Evolutionary conservation across 768 basidiomycete genomes (phyloP), one percentile per base, ranked within the genome.

Genomic region (Pleurotus djamor): DNA sequence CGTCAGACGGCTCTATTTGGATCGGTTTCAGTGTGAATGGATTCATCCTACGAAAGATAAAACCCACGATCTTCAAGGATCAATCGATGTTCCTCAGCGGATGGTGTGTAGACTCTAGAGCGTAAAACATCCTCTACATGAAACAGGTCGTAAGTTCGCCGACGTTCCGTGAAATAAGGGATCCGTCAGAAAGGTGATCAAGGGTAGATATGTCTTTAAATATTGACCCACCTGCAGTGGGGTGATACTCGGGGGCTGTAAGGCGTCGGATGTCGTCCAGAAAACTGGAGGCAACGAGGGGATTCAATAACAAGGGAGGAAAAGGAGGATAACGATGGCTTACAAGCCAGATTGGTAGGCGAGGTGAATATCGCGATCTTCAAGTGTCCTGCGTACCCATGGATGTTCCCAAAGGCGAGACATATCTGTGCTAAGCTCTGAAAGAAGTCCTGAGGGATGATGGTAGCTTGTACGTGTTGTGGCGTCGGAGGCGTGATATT

Each of bases 291-390:
- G 44, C 33, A 13, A 4, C 12, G 43, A 28, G 16, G 48, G 33
- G 21, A 48, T 5, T 57, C 34, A 34, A 3, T 32, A 37, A 12
- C 38, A 10, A 54, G 10, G 62, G 38, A 43, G 28, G 33, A 48
- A 16, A 14, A 51, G 47, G 57, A 51, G 51, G 37, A 38, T 59
- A 28, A 28, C 21, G 21, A 58, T 37, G 8, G 81, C 85, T 68
- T 62, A 87, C 86, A 86, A 88, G 52, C 84, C 83, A 33, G 83
- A 79, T 62, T 85, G 84, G 55, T 85, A 83, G 66, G 83, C 75
- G 51, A 86, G 72, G 8, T 66, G 64, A 38, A 87, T 78, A 5
- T 79, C 77, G 48, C 78, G 75, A 14, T 72, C 68, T 44, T 63
- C 66, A 44, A 88, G 67, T 28, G 70, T 69, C 2, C 71, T 67